A percentile compares a stretch with the other conserved stretches of the same genome.
Conservation (phyloP, 257 asterid species). For the Jaltomata sinuosa region DNA sequence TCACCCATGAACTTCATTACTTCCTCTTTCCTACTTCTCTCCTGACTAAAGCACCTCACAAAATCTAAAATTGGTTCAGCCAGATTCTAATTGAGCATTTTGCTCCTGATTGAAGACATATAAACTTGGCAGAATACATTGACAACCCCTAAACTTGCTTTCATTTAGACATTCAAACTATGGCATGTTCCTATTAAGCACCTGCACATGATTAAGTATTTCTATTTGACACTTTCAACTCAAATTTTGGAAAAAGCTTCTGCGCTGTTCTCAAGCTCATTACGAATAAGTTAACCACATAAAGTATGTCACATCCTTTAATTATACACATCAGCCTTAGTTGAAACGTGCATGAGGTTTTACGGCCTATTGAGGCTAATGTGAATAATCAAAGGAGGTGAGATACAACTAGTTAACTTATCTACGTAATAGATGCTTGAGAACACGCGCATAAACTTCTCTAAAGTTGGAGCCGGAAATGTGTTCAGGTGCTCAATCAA, state of each 20-base stretch:
- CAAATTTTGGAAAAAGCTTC: not conserved
- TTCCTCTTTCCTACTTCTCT: not conserved
- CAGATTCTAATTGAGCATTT: not conserved
- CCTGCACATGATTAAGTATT: not conserved
- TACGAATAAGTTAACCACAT: not conserved
- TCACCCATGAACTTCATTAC: not conserved
- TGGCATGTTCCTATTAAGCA: not conserved
- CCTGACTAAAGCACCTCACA: not conserved
- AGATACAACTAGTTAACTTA: not conserved
- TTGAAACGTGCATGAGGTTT: not conserved
- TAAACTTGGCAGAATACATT: not conserved
- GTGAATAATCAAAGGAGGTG: not conserved
- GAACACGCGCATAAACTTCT: not conserved
- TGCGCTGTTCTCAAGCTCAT: not conserved
- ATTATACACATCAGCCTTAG: not conserved
- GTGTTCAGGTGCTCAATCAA: not conserved
- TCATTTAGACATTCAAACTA: not conserved
- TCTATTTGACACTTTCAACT: not conserved
- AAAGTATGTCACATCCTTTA: not conserved
- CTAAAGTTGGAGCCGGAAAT: not conserved
- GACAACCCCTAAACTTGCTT: not conserved
- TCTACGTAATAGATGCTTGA: not conserved
- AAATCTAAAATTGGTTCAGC: not conserved
- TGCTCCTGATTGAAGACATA: not conserved
- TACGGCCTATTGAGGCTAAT: not conserved